phyloP scores from a whole-genome alignment of 2,329 filamentous ascomycete species.

The Penicillium palitans region DNA sequence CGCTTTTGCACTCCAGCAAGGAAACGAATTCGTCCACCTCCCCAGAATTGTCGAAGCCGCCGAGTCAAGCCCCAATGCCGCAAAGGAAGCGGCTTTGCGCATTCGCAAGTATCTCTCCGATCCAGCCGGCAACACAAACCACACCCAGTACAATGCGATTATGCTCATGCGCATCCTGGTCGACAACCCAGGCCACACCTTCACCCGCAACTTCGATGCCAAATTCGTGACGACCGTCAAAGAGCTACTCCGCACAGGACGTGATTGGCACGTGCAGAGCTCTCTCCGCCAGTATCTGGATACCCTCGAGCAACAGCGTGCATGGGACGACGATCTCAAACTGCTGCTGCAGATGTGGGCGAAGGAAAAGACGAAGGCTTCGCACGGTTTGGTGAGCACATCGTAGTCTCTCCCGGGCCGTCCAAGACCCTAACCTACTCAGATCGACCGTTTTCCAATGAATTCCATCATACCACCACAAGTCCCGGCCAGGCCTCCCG shows the following conservation, averaged over 20 bases:
- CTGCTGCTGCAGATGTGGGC: conserved; percentile 82
- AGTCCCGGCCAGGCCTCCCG: neutral
- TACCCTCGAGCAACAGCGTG: conserved; percentile 69
- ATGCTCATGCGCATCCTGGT: conserved; percentile 91
- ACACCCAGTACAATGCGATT: conserved; percentile 90
- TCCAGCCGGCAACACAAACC: conserved; percentile 64
- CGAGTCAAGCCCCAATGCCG: conserved; percentile 85
- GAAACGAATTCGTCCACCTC: conserved; percentile 87
- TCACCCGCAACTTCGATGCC: conserved; percentile 85
- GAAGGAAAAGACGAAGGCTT: conserved; percentile 73
- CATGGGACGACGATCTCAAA: conserved; percentile 70
- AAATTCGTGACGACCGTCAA: conserved; percentile 78
- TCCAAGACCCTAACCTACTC: neutral
- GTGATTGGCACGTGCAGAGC: conserved; percentile 76
- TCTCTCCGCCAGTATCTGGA: conserved; percentile 86
- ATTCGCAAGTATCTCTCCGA: conserved; percentile 81
- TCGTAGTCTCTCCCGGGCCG: neutral
- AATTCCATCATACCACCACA: neutral
- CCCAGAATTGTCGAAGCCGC: conserved; percentile 92
- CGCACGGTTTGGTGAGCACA: conserved; percentile 43
- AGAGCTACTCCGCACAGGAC: conserved; percentile 68
- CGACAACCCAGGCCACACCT: conserved; percentile 87
- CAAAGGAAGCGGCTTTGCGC: conserved; percentile 73
- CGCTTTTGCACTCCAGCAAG: conserved; percentile 48
- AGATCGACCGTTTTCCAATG: conserved; percentile 15